Percentiles rank a stretch among this genome's conserved stretches.
Evolutionary conservation across 352 stramenopile genomes (phyloP).

Genomic region (Phytophthora fragariae): DNA sequence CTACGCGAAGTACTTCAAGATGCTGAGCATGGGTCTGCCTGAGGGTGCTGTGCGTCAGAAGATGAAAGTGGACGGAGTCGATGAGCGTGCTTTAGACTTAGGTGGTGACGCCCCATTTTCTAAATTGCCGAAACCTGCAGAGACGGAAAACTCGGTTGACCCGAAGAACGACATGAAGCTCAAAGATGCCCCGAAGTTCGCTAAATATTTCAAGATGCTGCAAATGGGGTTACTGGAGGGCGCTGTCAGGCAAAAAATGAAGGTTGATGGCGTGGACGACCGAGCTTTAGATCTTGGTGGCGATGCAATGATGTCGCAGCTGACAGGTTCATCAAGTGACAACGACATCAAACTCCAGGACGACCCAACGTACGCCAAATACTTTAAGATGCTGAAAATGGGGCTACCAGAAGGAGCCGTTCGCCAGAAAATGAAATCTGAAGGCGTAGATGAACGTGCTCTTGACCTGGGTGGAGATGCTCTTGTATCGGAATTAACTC

Average conservation of each 20-base stretch:
- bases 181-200: constrained; percentile 73
- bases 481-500: constrained; percentile 47
- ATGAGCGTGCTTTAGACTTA: constrained; percentile 54
- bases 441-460: constrained; percentile 58
- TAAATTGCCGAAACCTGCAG: constrained; percentile 9
- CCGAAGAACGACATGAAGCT: constrained; percentile 33
- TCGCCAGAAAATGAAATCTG: constrained; percentile 82
- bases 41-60: constrained; percentile 90
- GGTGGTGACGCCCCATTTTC: constrained; percentile 31
- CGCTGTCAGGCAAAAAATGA: constrained; percentile 90
- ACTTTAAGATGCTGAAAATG: constrained; percentile 95
- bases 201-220: constrained; percentile 96
- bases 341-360: constrained; percentile 37
- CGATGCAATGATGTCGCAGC: constrained; percentile 44
- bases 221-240: constrained; percentile 89
- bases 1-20: constrained; percentile 94
- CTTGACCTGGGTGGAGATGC: constrained; percentile 66
- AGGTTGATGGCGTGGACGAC: constrained; percentile 48
- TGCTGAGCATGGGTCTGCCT: constrained; percentile 92
- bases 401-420: constrained; percentile 86
- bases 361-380: constrained; percentile 75
- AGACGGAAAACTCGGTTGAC: constrained; percentile 5
- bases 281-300: constrained; percentile 47
- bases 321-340: constrained; percentile 6
- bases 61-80: constrained; percentile 66